These are phyloP conservation scores for Metschnikowia vanudenii DNA, from an alignment of 805 yeast genomes.

Conservation along the genomic window DNA sequence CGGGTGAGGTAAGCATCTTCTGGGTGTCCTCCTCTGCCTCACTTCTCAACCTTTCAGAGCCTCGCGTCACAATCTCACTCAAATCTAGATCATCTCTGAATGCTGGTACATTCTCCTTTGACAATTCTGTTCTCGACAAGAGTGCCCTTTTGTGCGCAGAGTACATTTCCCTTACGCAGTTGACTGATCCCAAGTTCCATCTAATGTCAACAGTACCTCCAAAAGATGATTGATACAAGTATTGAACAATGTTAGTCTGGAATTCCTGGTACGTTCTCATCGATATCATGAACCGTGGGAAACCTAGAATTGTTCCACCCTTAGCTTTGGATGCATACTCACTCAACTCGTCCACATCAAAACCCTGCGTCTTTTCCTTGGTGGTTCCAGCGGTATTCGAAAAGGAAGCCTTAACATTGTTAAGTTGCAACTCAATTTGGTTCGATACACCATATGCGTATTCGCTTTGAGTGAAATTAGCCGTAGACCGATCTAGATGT, in stretches of 20 bases:
- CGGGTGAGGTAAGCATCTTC: slow-evolving; percentile 5
- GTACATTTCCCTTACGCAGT: slow-evolving; percentile 91
- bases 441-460: slow-evolving; percentile 49
- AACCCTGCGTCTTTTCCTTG: slow-evolving; percentile 46
- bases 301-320: slow-evolving; percentile 78
- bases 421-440: slow-evolving; percentile 57
- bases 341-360: slow-evolving; percentile 56
- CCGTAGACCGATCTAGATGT: slow-evolving; percentile 53
- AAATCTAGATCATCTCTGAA: slow-evolving; percentile 6
- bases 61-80: not conserved
- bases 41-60: not conserved
- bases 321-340: slow-evolving; percentile 53
- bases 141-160: slow-evolving; percentile 76
- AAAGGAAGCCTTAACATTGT: slow-evolving; percentile 64
- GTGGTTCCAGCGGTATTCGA: slow-evolving; percentile 55
- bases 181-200: slow-evolving; percentile 93
- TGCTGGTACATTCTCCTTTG: slow-evolving; percentile 22
- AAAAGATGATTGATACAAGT: slow-evolving; percentile 66
- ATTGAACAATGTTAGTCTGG: slow-evolving; percentile 56
- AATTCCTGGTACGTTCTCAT: slow-evolving; percentile 74
- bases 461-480: slow-evolving; percentile 50
- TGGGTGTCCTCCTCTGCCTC: slow-evolving; percentile 3
- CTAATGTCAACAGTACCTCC: slow-evolving; percentile 88
- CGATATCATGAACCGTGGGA: slow-evolving; percentile 70
- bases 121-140: slow-evolving; percentile 49